These are phyloP conservation scores for Tolypocladium sp. DNA, from an alignment of 2,329 filamentous ascomycete species.

Conservation along the genomic window DNA sequence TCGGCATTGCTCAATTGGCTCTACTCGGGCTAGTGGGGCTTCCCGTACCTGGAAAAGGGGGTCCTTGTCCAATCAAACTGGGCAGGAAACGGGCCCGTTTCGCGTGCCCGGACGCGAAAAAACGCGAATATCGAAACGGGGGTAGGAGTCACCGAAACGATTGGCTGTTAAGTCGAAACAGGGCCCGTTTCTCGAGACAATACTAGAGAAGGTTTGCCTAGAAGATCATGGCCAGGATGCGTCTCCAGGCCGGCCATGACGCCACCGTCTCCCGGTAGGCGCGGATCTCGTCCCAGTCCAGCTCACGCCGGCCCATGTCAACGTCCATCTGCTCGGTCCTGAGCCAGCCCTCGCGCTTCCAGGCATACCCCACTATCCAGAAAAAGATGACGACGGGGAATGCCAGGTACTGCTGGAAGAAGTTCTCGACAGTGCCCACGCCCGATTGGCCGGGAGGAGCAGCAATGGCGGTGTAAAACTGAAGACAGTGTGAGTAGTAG, in stretches of 20 bases:
- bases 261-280: conserved; percentile 40
- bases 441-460: conserved; percentile 21
- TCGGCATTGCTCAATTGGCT: too few species aligned
- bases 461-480: conserved; percentile 42
- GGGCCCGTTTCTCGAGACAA: too few species aligned
- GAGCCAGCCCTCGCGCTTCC: conserved; percentile 57
- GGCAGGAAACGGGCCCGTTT: too few species aligned
- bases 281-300: conserved; percentile 58
- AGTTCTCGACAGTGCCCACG: conserved; percentile 33
- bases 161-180: too few species aligned
- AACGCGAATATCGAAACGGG: too few species aligned
- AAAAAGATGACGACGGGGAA: conserved; percentile 45
- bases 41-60: too few species aligned
- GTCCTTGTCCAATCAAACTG: too few species aligned
- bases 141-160: too few species aligned
- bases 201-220: conserved; percentile 13
- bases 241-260: conserved; percentile 41
- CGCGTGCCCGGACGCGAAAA: too few species aligned
- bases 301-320: conserved; percentile 54
- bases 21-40: too few species aligned
- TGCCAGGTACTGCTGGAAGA: conserved; percentile 48
- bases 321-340: conserved; percentile 54
- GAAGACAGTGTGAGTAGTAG: not conserved
- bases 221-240: conserved; percentile 26
- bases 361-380: conserved; percentile 50